phyloP scores from a whole-genome alignment of 1,284 basidiomycete species.

The Fomitopsis pinicola region DNA sequence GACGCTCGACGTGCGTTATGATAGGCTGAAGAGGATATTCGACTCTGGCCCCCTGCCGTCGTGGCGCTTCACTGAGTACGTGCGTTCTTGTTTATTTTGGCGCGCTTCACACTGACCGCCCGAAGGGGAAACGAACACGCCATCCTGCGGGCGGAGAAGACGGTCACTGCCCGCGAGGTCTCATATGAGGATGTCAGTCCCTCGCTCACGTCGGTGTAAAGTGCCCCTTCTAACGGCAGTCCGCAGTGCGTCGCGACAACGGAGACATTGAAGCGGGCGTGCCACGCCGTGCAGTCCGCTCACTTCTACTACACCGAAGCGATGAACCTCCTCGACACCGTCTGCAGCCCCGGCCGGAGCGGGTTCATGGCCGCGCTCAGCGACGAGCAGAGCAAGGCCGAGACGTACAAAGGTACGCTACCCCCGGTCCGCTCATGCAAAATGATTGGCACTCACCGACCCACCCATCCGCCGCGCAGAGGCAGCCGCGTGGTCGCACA shows the following conservation, averaged over 20 bases:
- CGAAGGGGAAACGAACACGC: slow-evolving; percentile 10
- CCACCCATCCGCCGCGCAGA: slow-evolving; percentile 6
- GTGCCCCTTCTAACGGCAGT: not conserved
- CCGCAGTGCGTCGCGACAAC: slow-evolving; percentile 15
- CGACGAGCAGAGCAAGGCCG: slow-evolving; percentile 22
- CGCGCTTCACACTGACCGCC: not conserved
- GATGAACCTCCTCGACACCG: slow-evolving; percentile 19
- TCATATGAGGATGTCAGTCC: slow-evolving; percentile 15
- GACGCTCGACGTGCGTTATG: slow-evolving; percentile 16
- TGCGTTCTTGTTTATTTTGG: not conserved
- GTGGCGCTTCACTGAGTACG: slow-evolving; percentile 16
- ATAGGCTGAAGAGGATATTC: slow-evolving; percentile 12
- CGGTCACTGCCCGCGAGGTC: slow-evolving; percentile 15
- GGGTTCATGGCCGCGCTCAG: slow-evolving; percentile 17
- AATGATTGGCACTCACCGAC: not conserved
- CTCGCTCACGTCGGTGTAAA: too few relatives aligned
- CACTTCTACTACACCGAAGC: slow-evolving; percentile 20
- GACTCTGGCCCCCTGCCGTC: slow-evolving; percentile 15
- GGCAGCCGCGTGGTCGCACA: slow-evolving; percentile 18
- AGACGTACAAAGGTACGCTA: slow-evolving; percentile 19
- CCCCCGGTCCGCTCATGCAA: not conserved
- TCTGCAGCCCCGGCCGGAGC: slow-evolving; percentile 20
- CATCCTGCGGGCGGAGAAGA: slow-evolving; percentile 14
- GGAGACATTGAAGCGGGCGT: slow-evolving; percentile 14
- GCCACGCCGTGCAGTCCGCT: slow-evolving; percentile 18